A percentile compares a stretch with the other conserved stretches of the same genome.
phyloP scores from a whole-genome alignment of 345 rosid species.

The Orychophragmus violaceus region DNA sequence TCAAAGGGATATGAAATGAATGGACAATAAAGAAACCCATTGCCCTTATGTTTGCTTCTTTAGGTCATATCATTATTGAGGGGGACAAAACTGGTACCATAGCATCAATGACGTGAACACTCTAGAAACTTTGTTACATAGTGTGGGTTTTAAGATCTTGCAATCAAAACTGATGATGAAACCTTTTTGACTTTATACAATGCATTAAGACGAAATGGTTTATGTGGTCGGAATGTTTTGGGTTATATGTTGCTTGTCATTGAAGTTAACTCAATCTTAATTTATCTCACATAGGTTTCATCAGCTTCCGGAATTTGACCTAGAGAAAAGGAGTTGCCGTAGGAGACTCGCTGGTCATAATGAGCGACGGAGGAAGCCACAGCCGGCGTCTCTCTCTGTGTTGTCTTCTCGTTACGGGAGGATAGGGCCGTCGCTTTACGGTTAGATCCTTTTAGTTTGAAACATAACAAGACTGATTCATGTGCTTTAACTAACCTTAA shows the following conservation, averaged over 20 bases:
- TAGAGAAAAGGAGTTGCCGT: conserved; percentile 92
- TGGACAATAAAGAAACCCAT: conserved; percentile 21
- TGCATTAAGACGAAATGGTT: neutral
- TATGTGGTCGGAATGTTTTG: neutral
- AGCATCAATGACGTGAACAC: conserved; percentile 15
- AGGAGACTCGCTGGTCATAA: conserved; percentile 94
- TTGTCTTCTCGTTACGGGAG: conserved; percentile 48
- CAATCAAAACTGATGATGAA: conserved; percentile 5
- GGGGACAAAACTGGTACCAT: conserved; percentile 25
- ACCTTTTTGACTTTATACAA: conserved; percentile 1
- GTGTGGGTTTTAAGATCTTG: neutral
- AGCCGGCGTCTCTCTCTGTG: conserved; percentile 49
- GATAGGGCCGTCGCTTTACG: conserved; percentile 48
- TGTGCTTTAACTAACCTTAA: neutral
- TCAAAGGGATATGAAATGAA: conserved; percentile 30
- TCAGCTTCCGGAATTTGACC: conserved; percentile 88
- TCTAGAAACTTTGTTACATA: neutral
- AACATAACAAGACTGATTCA: neutral
- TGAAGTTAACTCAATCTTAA: conserved; percentile 5
- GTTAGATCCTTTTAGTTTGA: conserved; percentile 31
- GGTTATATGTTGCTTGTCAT: conserved; percentile 15
- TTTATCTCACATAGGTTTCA: conserved; percentile 57
- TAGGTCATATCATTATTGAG: conserved; percentile 28
- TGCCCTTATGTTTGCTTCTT: conserved; percentile 14
- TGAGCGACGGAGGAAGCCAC: conserved; percentile 92